Conservation (phyloP, 192 early-diverging fungal genomes). For the Entomortierella lignicola region DNA sequence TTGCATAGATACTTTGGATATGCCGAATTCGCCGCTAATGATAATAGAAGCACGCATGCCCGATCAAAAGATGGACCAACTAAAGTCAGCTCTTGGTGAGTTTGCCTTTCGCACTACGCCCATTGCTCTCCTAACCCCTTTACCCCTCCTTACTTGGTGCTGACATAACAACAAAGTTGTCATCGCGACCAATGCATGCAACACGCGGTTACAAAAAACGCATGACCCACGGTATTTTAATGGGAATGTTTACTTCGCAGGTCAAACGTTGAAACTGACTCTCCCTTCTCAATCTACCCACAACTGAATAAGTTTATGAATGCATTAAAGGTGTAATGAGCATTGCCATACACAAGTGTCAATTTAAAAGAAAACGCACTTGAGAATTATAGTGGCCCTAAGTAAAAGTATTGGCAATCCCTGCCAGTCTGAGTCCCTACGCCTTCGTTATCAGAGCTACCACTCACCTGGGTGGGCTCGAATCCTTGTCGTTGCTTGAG, state of each 20-base stretch:
- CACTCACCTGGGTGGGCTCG: constrained; percentile 53
- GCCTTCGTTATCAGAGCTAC: not conserved
- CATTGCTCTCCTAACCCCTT: not conserved
- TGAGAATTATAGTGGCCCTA: too few relatives aligned
- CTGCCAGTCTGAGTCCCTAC: too few relatives aligned
- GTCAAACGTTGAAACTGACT: too few relatives aligned
- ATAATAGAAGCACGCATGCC: not conserved
- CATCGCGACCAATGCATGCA: not conserved
- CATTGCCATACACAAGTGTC: too few relatives aligned
- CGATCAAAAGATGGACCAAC: not conserved
- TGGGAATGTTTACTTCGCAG: too few relatives aligned
- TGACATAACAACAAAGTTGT: not conserved
- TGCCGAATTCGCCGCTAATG: constrained; percentile 41
- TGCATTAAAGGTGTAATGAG: too few relatives aligned
- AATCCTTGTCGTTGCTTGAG: constrained; percentile 46
- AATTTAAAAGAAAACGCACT: too few relatives aligned
- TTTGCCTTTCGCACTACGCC: not conserved
- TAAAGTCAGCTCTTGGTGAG: not conserved
- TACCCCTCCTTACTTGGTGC: not conserved
- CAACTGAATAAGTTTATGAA: too few relatives aligned
- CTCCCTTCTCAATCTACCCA: too few relatives aligned
- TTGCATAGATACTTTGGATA: constrained; percentile 42
- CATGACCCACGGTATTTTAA: too few relatives aligned
- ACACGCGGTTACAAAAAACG: not conserved
- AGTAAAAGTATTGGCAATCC: too few relatives aligned